phyloP scores from a whole-genome alignment of 148 eudicot genomes.

The Silene latifolia region DNA sequence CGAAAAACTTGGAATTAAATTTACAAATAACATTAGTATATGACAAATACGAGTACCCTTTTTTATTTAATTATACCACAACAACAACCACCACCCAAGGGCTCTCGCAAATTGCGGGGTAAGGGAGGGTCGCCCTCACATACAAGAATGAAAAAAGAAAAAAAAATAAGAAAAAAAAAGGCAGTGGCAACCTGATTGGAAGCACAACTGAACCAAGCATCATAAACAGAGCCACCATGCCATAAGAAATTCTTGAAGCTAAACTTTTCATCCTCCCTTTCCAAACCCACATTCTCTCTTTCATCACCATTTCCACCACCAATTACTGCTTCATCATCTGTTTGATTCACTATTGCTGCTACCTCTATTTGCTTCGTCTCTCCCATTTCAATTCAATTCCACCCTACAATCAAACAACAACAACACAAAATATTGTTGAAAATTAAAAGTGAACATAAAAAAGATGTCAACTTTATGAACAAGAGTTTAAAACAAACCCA shows the following conservation, averaged over 20 bases:
- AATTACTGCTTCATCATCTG: slow-evolving; percentile 15
- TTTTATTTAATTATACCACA: too few species aligned
- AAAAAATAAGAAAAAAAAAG: too few species aligned
- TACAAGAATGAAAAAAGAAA: too few species aligned
- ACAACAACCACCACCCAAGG: too few species aligned
- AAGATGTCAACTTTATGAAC: background rate
- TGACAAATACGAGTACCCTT: too few species aligned
- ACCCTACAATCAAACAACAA: background rate
- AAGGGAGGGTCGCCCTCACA: too few species aligned
- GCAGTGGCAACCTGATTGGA: slow-evolving; percentile 44
- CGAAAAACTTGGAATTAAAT: too few species aligned
- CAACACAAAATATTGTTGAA: background rate
- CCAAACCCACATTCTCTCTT: slow-evolving; percentile 23
- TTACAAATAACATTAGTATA: too few species aligned
- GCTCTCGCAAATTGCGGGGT: too few species aligned
- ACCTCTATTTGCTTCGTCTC: slow-evolving; percentile 39
- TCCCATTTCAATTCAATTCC: slow-evolving; percentile 14
- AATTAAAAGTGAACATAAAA: background rate
- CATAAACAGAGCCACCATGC: slow-evolving; percentile 59
- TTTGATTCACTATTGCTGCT: slow-evolving; percentile 27
- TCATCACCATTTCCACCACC: slow-evolving; percentile 16
- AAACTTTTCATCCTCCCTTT: slow-evolving; percentile 15
- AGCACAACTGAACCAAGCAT: slow-evolving; percentile 57
- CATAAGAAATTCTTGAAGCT: slow-evolving; percentile 40
- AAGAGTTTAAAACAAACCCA: too few species aligned